Percentiles rank a stretch among this genome's conserved stretches.
Conservation (phyloP, 1,284 basidiomycete genomes). For the Fomitopsis pinicola region DNA sequence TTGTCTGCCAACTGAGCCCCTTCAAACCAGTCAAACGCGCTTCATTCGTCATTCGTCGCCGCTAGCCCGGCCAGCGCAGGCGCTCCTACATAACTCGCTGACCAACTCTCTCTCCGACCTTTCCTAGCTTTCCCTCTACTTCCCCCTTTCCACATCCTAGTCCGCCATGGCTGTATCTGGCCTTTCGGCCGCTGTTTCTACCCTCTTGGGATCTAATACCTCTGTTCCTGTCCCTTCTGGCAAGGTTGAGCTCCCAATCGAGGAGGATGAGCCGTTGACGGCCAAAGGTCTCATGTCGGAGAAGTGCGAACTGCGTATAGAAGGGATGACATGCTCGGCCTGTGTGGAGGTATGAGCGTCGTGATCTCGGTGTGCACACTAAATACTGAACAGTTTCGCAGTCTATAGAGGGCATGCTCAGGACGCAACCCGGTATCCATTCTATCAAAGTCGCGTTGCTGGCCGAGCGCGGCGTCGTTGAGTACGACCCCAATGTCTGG, state of each 20-base stretch:
- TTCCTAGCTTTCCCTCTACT: constrained; percentile 5
- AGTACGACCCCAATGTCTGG: constrained; percentile 86
- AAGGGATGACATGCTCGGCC: constrained; percentile 90
- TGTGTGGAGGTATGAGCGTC: constrained; percentile 76
- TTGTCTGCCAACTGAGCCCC: neutral
- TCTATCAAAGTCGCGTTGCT: constrained; percentile 91
- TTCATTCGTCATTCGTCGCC: neutral
- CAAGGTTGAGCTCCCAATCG: constrained; percentile 27
- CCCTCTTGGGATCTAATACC: constrained; percentile 11
- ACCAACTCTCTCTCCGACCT: constrained; percentile 4
- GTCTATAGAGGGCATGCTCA: constrained; percentile 94
- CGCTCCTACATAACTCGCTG: constrained; percentile 10
- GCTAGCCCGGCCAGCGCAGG: constrained; percentile 15
- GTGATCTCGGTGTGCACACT: neutral
- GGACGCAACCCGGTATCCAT: constrained; percentile 79
- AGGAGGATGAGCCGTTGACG: constrained; percentile 33
- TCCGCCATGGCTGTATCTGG: constrained; percentile 13
- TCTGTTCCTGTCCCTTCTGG: constrained; percentile 17
- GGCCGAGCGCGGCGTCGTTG: constrained; percentile 88
- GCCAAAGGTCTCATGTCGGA: constrained; percentile 24
- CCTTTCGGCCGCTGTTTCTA: constrained; percentile 16
- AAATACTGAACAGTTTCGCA: constrained; percentile 22
- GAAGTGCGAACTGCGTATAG: constrained; percentile 72
- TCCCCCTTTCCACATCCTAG: constrained; percentile 3
- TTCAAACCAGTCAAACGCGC: constrained; percentile 1